phyloP scores from a whole-genome alignment of 2,329 filamentous ascomycete species.

The Beauveria bassiana region DNA sequence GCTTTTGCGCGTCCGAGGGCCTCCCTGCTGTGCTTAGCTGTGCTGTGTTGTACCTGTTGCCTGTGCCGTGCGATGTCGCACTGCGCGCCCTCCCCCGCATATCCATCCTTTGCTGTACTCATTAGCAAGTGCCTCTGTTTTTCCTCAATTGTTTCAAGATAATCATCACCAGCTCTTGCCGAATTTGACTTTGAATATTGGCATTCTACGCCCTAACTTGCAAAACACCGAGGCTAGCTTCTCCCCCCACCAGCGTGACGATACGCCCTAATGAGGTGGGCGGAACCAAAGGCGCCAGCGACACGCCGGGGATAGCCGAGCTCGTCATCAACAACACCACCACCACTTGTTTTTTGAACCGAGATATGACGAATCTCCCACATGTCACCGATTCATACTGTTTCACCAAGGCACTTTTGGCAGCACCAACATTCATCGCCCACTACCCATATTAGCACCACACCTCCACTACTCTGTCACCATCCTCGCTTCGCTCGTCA shows the following conservation, averaged over 20 bases:
- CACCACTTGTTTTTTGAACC: background rate
- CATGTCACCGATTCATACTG: background rate
- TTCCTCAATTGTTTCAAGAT: too few relatives aligned
- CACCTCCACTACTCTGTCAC: background rate
- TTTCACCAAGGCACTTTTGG: background rate
- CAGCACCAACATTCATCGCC: background rate
- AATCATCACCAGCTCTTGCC: too few relatives aligned
- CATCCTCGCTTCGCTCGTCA: too few relatives aligned
- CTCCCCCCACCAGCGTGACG: background rate
- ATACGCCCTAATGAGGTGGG: background rate
- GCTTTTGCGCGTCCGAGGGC: too few relatives aligned
- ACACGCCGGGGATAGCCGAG: constrained; percentile 9
- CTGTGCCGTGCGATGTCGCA: background rate
- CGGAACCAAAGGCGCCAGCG: constrained; percentile 5
- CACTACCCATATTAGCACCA: background rate
- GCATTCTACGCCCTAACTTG: background rate
- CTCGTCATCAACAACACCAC: background rate
- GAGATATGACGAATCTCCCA: background rate
- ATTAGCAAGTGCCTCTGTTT: too few relatives aligned
- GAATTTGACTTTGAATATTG: background rate
- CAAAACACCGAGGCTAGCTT: background rate
- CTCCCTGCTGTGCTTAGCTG: background rate
- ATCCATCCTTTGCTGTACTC: background rate
- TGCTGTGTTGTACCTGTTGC: background rate
- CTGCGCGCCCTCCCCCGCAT: background rate